These are phyloP conservation scores for Coix lacrymajobi DNA, from an alignment of 176 grass and related monocot species.

Conservation along the genomic window DNA sequence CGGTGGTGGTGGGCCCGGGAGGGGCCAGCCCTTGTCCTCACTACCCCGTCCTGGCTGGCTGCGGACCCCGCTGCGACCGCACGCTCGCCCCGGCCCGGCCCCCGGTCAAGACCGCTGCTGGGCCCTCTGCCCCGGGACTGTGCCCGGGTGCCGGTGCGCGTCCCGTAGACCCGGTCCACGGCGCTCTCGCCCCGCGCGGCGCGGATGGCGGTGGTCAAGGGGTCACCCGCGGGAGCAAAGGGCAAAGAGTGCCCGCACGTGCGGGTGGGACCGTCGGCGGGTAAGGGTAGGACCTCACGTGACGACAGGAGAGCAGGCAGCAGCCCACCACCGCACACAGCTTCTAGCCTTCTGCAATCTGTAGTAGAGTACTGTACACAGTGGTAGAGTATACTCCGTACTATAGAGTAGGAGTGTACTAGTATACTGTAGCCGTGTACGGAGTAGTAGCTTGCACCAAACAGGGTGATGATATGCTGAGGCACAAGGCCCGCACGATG, in stretches of 20 bases:
- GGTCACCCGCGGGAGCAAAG: not conserved
- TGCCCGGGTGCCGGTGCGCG: not conserved
- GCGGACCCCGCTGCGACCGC: slow-evolving; percentile 12
- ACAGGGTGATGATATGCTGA: not conserved
- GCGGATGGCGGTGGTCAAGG: not conserved
- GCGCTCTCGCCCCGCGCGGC: not conserved
- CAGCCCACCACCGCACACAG: too few relatives aligned
- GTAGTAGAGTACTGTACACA: too few relatives aligned
- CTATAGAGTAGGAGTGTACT: too few relatives aligned
- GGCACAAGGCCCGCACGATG: too few relatives aligned
- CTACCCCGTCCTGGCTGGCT: not conserved
- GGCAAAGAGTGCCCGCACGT: not conserved
- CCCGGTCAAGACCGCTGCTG: slow-evolving; percentile 9
- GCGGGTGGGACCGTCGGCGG: not conserved
- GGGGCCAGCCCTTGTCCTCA: too few relatives aligned
- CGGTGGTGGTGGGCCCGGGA: not conserved
- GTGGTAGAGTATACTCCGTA: too few relatives aligned
- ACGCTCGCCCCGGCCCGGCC: slow-evolving; percentile 12
- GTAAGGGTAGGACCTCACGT: not conserved
- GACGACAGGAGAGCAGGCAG: not conserved
- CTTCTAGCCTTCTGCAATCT: too few relatives aligned
- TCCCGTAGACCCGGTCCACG: not conserved
- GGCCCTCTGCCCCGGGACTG: not conserved
- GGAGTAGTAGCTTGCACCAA: not conserved
- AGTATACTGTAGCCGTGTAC: not conserved